Evolutionary conservation across 768 basidiomycete species (phyloP).

Genomic region (Russula earlei): DNA sequence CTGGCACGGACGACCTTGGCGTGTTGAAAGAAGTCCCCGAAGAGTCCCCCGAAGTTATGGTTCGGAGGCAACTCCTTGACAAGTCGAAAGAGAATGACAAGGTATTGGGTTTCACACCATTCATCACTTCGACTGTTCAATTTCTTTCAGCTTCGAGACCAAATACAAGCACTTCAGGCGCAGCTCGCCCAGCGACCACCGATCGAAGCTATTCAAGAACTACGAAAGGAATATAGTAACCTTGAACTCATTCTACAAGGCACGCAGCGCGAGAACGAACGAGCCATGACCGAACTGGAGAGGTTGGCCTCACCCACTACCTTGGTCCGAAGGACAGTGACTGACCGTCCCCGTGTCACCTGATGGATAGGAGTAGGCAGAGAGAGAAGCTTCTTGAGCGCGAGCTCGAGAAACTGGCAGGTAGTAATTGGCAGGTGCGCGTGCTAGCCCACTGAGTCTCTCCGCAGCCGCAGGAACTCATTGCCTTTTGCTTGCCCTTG

Average conservation of each 20-base stretch:
- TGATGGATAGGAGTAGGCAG: slow-evolving; percentile 37
- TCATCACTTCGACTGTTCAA: background rate
- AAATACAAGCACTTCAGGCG: slow-evolving; percentile 52
- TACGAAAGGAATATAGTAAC: slow-evolving; percentile 67
- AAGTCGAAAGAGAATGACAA: slow-evolving; percentile 20
- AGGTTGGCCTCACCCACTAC: slow-evolving; percentile 35
- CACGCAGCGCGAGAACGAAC: slow-evolving; percentile 78
- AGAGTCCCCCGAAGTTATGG: slow-evolving; percentile 12
- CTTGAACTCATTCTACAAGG: slow-evolving; percentile 69
- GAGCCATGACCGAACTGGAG: slow-evolving; percentile 74
- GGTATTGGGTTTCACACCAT: background rate
- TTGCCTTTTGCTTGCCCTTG: background rate
- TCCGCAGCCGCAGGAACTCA: background rate
- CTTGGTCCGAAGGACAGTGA: background rate
- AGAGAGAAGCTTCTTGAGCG: slow-evolving; percentile 71
- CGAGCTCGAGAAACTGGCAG: slow-evolving; percentile 58
- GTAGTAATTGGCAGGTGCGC: slow-evolving; percentile 76
- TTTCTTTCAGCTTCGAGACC: slow-evolving; percentile 43
- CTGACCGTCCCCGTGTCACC: background rate
- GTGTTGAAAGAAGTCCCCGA: slow-evolving; percentile 14
- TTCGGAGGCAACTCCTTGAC: slow-evolving; percentile 18
- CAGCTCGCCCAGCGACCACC: slow-evolving; percentile 63
- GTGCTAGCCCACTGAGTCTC: background rate
- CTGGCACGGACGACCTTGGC: slow-evolving; percentile 15
- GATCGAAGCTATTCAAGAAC: slow-evolving; percentile 50